phyloP scores from a whole-genome alignment of 2,329 filamentous ascomycete genomes.

The Domatiomyces catenatus region DNA sequence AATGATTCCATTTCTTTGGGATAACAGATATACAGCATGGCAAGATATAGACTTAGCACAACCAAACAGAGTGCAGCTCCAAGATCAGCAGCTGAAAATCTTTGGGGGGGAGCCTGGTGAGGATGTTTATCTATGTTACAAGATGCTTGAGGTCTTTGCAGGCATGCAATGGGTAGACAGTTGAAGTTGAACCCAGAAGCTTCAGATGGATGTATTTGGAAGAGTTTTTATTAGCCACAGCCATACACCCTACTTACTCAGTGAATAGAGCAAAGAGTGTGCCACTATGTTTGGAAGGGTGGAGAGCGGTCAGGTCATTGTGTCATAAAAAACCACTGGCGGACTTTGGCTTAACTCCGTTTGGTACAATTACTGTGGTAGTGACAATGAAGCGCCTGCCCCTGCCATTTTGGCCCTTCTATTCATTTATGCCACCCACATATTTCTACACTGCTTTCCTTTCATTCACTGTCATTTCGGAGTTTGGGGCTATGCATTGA shows the following conservation, averaged over 20 bases:
- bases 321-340: too few species aligned
- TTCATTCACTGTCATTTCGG: neutral
- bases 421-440: neutral
- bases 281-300: too few species aligned
- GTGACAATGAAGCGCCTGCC: neutral
- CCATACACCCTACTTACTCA: too few species aligned
- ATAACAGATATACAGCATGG: slow-evolving; percentile 27
- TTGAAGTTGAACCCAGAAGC: neutral
- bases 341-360: neutral
- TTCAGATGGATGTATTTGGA: neutral
- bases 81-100: slow-evolving; percentile 28
- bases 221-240: neutral
- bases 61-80: slow-evolving; percentile 20
- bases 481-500: neutral
- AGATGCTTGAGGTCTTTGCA: slow-evolving; percentile 36
- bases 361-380: neutral
- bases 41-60: slow-evolving; percentile 23
- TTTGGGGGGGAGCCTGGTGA: slow-evolving; percentile 18
- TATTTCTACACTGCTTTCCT: neutral
- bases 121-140: slow-evolving; percentile 26
- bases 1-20: slow-evolving; percentile 26
- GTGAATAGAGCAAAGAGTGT: too few species aligned
- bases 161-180: slow-evolving; percentile 33
- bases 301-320: too few species aligned
- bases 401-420: neutral